Conservation (phyloP, 306 rosid species). For the Crataegus laevigata region DNA sequence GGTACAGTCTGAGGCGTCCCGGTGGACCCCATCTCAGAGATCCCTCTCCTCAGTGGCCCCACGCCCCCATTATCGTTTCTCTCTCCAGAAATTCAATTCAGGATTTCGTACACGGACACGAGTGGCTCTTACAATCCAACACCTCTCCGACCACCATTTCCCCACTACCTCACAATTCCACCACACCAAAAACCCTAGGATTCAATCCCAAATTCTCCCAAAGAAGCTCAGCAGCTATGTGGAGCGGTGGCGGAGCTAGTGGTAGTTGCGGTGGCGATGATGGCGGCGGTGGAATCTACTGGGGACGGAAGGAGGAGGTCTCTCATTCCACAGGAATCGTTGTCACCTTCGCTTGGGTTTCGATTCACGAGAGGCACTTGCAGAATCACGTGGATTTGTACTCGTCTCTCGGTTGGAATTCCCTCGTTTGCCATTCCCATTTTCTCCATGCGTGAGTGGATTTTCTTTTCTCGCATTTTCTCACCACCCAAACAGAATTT, state of each 20-base stretch:
- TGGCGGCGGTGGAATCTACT: conserved; percentile 39
- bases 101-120: neutral
- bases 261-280: neutral
- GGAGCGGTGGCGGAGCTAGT: neutral
- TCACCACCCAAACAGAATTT: neutral
- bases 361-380: conserved; percentile 48
- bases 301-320: conserved; percentile 71
- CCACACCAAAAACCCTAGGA: neutral
- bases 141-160: neutral
- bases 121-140: conserved; percentile 10
- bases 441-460: conserved; percentile 65
- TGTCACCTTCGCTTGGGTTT: conserved; percentile 85
- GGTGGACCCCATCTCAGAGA: neutral
- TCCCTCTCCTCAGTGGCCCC: no score
- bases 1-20: neutral
- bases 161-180: neutral
- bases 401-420: conserved; percentile 75
- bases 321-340: conserved; percentile 60
- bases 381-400: conserved; percentile 56
- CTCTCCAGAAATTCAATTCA: neutral
- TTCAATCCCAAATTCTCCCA: neutral
- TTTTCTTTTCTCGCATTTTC: neutral
- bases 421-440: conserved; percentile 75
- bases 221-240: conserved; percentile 33
- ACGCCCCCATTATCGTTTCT: neutral